These are phyloP conservation scores for Candida sanyiensis DNA, from an alignment of 805 yeast genomes.

Conservation along the genomic window DNA sequence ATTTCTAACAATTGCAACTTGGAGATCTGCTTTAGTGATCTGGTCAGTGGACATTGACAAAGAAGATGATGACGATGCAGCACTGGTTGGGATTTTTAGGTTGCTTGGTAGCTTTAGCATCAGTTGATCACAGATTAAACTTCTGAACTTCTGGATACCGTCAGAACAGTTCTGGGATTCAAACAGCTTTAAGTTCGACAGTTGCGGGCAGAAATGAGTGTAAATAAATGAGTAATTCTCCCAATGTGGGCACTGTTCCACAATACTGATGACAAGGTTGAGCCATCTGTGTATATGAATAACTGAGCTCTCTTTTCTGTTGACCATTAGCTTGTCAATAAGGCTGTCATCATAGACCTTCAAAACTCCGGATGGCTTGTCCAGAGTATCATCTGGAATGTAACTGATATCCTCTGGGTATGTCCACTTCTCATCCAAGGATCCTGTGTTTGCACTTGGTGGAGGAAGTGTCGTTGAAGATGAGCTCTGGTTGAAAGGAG, in stretches of 20 bases:
- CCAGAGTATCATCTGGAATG: slow-evolving; percentile 40
- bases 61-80: slow-evolving; percentile 1
- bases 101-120: slow-evolving; percentile 41
- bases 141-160: slow-evolving; percentile 37
- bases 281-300: slow-evolving; percentile 51
- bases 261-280: slow-evolving; percentile 39
- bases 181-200: slow-evolving; percentile 53
- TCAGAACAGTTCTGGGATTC: slow-evolving; percentile 29
- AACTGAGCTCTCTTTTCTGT: slow-evolving; percentile 20
- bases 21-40: slow-evolving; percentile 54
- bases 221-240: slow-evolving; percentile 60
- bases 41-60: slow-evolving; percentile 9
- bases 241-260: slow-evolving; percentile 58
- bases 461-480: slow-evolving; percentile 9
- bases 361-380: slow-evolving; percentile 30
- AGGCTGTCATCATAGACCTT: slow-evolving; percentile 8
- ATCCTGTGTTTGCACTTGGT: slow-evolving; percentile 1
- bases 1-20: slow-evolving; percentile 57
- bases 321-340: slow-evolving; percentile 15
- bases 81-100: slow-evolving; percentile 33
- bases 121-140: slow-evolving; percentile 54
- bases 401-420: slow-evolving; percentile 54
- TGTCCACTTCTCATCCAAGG: slow-evolving; percentile 40
- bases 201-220: slow-evolving; percentile 67
- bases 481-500: slow-evolving; percentile 12